Evolutionary conservation across 2,329 filamentous ascomycete species (phyloP).

Genomic region (Hypoxylon sp.): DNA sequence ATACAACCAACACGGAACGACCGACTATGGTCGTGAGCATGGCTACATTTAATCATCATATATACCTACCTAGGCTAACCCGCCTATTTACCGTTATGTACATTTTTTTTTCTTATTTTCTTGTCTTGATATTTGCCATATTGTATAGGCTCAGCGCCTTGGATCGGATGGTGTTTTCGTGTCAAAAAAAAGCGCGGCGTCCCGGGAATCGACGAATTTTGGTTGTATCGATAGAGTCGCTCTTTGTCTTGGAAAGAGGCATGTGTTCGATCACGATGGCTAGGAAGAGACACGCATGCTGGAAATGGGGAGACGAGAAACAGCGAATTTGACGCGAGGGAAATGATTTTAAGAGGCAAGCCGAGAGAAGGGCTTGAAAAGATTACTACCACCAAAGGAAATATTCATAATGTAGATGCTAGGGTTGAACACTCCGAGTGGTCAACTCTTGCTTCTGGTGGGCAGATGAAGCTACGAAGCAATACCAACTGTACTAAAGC

Average conservation of each 20-base stretch:
- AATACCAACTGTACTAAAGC: too few relatives aligned
- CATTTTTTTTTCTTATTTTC: slow-evolving; percentile 14
- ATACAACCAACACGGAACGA: slow-evolving; percentile 34
- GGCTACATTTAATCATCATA: slow-evolving; percentile 39
- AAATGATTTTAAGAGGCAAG: not conserved
- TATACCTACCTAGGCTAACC: slow-evolving; percentile 4
- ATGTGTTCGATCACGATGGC: slow-evolving; percentile 17
- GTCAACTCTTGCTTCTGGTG: too few relatives aligned
- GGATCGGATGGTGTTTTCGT: slow-evolving; percentile 13
- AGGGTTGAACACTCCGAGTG: too few relatives aligned
- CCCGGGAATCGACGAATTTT: slow-evolving; percentile 28
- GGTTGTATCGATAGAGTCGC: slow-evolving; percentile 31
- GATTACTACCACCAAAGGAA: slow-evolving; percentile 3
- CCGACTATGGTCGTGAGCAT: slow-evolving; percentile 38
- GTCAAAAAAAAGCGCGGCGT: slow-evolving; percentile 36
- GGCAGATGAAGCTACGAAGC: slow-evolving; percentile 22
- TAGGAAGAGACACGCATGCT: slow-evolving; percentile 4
- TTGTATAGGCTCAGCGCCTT: slow-evolving; percentile 7
- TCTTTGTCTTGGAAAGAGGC: slow-evolving; percentile 10
- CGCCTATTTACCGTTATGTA: slow-evolving; percentile 12
- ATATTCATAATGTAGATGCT: slow-evolving; percentile 24
- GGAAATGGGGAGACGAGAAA: slow-evolving; percentile 10
- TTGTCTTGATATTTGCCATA: slow-evolving; percentile 19
- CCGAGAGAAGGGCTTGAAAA: not conserved
- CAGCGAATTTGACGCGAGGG: slow-evolving; percentile 3